These are phyloP conservation scores for Fusarium subglutinans DNA, from an alignment of 2,329 filamentous ascomycete genomes.

Conservation along the genomic window DNA sequence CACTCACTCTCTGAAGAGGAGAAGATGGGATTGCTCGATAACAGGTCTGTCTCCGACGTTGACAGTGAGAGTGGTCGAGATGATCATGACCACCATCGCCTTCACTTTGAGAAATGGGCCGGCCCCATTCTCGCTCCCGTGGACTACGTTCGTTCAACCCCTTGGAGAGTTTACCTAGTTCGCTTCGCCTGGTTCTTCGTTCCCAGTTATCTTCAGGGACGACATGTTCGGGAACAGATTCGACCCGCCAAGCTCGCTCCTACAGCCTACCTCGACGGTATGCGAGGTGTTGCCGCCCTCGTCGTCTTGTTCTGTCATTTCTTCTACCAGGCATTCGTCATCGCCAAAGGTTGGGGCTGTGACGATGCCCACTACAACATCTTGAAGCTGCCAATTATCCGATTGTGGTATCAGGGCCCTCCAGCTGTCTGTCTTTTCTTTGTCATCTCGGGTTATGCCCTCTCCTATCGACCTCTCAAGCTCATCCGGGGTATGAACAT, in stretches of 20 bases:
- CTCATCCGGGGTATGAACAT: conserved; percentile 51
- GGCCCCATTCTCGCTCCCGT: conserved; percentile 44
- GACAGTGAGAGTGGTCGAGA: conserved; percentile 54
- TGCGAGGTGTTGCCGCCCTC: conserved; percentile 65
- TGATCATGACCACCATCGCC: conserved; percentile 49
- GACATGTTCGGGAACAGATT: conserved; percentile 52
- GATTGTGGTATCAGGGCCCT: conserved; percentile 64
- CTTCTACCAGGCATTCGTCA: conserved; percentile 61
- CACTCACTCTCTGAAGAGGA: conserved; percentile 54
- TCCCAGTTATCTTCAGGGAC: conserved; percentile 63
- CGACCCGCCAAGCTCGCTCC: conserved; percentile 56
- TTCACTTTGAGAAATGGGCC: conserved; percentile 46
- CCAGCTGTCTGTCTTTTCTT: conserved; percentile 70
- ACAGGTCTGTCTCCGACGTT: conserved; percentile 53
- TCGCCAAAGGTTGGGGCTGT: conserved; percentile 61
- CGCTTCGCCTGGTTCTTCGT: conserved; percentile 57
- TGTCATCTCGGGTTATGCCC: conserved; percentile 69
- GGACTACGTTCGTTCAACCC: conserved; percentile 44
- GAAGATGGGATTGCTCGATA: conserved; percentile 56
- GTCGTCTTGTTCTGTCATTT: conserved; percentile 68
- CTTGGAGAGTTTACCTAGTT: conserved; percentile 51
- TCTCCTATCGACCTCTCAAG: conserved; percentile 63
- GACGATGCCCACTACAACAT: conserved; percentile 55
- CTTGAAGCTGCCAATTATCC: conserved; percentile 63
- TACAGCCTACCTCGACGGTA: conserved; percentile 67